Evolutionary conservation across 2,329 filamentous ascomycete genomes (phyloP).

Genomic region (Aspergillus ochraceus): DNA sequence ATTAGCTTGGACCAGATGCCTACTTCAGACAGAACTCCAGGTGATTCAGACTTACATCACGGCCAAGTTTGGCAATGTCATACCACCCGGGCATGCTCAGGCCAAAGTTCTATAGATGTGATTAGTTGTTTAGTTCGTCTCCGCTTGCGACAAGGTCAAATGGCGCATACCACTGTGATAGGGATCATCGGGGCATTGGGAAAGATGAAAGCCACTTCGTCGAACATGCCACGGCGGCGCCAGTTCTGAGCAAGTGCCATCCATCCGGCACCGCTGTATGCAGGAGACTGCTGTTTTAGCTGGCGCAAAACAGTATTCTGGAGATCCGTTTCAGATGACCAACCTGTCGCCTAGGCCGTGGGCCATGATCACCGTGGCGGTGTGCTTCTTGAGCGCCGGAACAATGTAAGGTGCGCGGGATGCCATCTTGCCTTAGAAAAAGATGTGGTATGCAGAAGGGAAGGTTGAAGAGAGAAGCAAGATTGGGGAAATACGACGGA

Average conservation of each 20-base stretch:
- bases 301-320: neutral
- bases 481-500: neutral
- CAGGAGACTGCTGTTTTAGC: conserved; percentile 6
- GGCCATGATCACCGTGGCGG: conserved; percentile 89
- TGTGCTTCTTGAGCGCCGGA: conserved; percentile 78
- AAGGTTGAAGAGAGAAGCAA: neutral
- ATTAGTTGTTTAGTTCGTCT: neutral
- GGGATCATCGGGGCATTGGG: conserved; percentile 86
- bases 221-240: conserved; percentile 74
- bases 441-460: neutral
- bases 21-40: neutral
- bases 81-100: conserved; percentile 74
- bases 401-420: conserved; percentile 64
- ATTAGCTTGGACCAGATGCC: neutral
- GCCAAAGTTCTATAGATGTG: conserved; percentile 63
- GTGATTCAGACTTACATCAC: conserved; percentile 33
- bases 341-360: conserved; percentile 91
- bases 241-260: conserved; percentile 82
- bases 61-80: conserved; percentile 48
- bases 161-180: conserved; percentile 67
- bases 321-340: conserved; percentile 13
- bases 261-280: conserved; percentile 51
- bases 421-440: conserved; percentile 39
- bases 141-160: neutral
- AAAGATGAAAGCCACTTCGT: conserved; percentile 91